Evolutionary conservation across 768 basidiomycete genomes (phyloP), one percentile per base, ranked within the genome.

Genomic region (Neoboletus magnificus): DNA sequence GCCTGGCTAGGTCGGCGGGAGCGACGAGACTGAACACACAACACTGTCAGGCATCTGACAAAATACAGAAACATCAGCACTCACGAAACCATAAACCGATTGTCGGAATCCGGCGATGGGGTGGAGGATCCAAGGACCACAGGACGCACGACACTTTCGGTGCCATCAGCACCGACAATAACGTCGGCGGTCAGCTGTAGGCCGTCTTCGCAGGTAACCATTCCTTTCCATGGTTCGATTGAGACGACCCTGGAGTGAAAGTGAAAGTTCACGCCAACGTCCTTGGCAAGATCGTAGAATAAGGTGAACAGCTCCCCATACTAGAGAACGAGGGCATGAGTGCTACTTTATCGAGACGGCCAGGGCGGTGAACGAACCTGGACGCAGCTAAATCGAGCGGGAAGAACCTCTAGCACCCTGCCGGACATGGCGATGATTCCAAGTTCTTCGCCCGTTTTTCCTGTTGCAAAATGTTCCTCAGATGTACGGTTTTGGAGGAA

Each of bases 141-240:
- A 7, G 71, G 59, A 10, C 67, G 66, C 10, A 77, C 71, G 33
- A 77, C 39, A 22, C 82, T 84, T 32, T 71, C 63, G n/a, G 73
- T 73, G 10, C 85, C 85, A 65, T 86, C 85, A 4, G 85, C 85
- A 12, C 81, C 84, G 5, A 86, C 73, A 39, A 86, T 67, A 25
- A 85, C 64, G 60, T 86, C 84, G 0, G 78, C 79, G 15, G 61
- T 54, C 11, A 82, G 49, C 5, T 61, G 68, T 48, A 76, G 74
- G 12, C 81, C 83, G 39, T 66, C 72, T 20, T 73, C 69, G 2
- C 76, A 73, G 9, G 71, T 67, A 4, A 69, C 59, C 0, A 39
- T 44, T 6, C 66, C 66, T 8, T 67, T 44, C 56, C 76, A 73
- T 5, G 63, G 65, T 43, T 76, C 68, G 4, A 73, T 54, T 0